Base-by-base conservation (phyloP, 2,329 filamentous ascomycete genomes). In the Cercospora sesami region DNA sequence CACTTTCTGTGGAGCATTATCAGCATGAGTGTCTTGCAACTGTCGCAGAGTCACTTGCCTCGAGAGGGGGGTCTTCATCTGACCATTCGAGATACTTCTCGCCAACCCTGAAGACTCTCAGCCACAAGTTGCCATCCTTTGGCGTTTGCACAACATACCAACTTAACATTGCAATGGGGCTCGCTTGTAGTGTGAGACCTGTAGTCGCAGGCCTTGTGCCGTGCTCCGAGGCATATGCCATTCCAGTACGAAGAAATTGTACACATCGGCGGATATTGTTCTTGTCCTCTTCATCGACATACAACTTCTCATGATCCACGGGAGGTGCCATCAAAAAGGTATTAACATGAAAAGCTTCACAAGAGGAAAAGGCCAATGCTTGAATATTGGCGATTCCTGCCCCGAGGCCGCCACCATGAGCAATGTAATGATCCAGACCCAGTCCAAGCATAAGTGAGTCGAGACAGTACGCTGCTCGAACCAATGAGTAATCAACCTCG, bases 391-490 rank as follows among this genome's bases (percentile, higher is more conserved):
- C 75, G 8, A 86, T 62, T 12, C 76, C 69, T 36, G 78, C 80
- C 4, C 84, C 83, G 0, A 87, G 76, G 67, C 88, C 86, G 2
- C 86, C 86, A 3, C 86, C 86, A 73, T 87, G 84, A 0, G 79
- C 81, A 4, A 86, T 71, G 69, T 87, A 87, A 4, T 82, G 82
- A 0, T 66, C 64, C 58, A 87, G 84, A 0, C 86, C 86, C 6
- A 87, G 79, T 0, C 77, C 77, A 1, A 82, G 66, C 79, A 87
- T 83, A 2, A 87, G 70, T 12, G 80, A 77, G 73, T 87, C 79
- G 60, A 87, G 77, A 12, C 83, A 72, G 1, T 78, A 76, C 0
- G 83, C 80, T 39, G 36, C 36, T n/a, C 36, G 14, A 10, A 74
- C 79, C 62, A 82, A 79, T 0, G 72, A 69, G 0, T 79, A 64